Evolutionary conservation across 768 basidiomycete species (phyloP).

Genomic region (Rubroboletus pulcherrimus): DNA sequence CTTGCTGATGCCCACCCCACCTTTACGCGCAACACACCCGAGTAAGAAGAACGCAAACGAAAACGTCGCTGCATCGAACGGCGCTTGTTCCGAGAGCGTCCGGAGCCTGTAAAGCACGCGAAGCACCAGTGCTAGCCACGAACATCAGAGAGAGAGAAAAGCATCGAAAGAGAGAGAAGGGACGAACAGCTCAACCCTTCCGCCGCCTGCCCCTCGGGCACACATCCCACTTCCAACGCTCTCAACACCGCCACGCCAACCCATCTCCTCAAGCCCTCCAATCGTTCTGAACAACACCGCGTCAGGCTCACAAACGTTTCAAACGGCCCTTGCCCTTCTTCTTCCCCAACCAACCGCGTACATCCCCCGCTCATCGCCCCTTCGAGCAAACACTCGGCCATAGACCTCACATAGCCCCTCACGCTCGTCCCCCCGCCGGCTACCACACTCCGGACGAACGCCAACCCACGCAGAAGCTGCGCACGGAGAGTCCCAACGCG

Average conservation of each 20-base stretch:
- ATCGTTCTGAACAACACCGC: slow-evolving; percentile 64
- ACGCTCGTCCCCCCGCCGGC: slow-evolving; percentile 41
- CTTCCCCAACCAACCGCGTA: slow-evolving; percentile 54
- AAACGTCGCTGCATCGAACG: slow-evolving; percentile 85
- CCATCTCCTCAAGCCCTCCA: slow-evolving; percentile 66
- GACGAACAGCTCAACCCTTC: slow-evolving; percentile 55
- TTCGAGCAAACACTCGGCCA: slow-evolving; percentile 60
- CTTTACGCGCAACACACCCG: slow-evolving; percentile 58
- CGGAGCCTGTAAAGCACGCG: slow-evolving; percentile 85
- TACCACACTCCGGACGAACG: slow-evolving; percentile 64
- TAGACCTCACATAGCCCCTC: slow-evolving; percentile 48
- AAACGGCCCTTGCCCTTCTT: slow-evolving; percentile 41
- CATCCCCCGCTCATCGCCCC: slow-evolving; percentile 58
- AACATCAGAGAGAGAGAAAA: not conserved
- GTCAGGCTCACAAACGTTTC: slow-evolving; percentile 75
- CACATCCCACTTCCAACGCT: slow-evolving; percentile 55
- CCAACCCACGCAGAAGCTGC: slow-evolving; percentile 61
- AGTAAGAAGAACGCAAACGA: slow-evolving; percentile 78
- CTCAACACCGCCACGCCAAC: slow-evolving; percentile 83
- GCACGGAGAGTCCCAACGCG: slow-evolving; percentile 53
- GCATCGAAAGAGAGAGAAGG: not conserved
- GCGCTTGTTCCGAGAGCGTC: slow-evolving; percentile 72
- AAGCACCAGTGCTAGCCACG: slow-evolving; percentile 59
- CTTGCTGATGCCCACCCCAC: slow-evolving; percentile 53
- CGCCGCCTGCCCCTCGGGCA: slow-evolving; percentile 68